Evolutionary conservation across 2,329 filamentous ascomycete species (phyloP), one percentile per base, ranked within the genome.

Genomic region (Cytospora paraplurivora): DNA sequence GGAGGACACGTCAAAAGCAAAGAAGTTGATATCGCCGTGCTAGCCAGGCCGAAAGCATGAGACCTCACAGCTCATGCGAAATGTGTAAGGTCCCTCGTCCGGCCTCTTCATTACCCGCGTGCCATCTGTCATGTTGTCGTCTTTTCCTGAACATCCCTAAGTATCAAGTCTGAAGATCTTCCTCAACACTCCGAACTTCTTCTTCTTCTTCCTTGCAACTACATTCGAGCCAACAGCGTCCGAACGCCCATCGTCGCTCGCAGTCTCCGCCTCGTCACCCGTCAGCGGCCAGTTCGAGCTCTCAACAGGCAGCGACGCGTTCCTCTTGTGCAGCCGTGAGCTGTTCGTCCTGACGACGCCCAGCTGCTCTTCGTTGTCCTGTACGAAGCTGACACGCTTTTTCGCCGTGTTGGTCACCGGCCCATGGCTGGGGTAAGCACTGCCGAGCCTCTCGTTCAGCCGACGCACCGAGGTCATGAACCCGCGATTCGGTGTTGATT

Each of bases 101-200:
- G 10, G 5, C n/a, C 44, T 44, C 10, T n/a, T 11, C 3, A 1
- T 47, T 19, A 10, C 8, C 44, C 11, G n/a, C 19, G 7, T n/a
- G 41, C 44, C n/a, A 19, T 34, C 51, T 11, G 6, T 3, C 32
- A 7, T 19, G 19, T 15, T n/a, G 19, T 27, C 38, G 7, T 47
- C 38, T n/a, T n/a, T 27, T 17, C 55, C 51, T 8, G 58, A 34
- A 27, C 27, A 2, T 56, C 38, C 51, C 76, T 77, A 81, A 66
- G 82, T 79, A 65, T 82, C 72, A 62, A 83, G 72, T 50, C 79
- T 74, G 75, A 92, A 89, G 73, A 89, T 88, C 73, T 81, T 85
- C 72, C 89, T 85, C 72, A 92, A 74, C 61, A 79, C 77, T 50
- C 82, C 81, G 74, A 92, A 91, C 75, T 88, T 90, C 81, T 91